A percentile compares a stretch with the other conserved stretches of the same genome.
Conservation (phyloP, 2,329 filamentous ascomycete genomes). For the Alternaria longipes region DNA sequence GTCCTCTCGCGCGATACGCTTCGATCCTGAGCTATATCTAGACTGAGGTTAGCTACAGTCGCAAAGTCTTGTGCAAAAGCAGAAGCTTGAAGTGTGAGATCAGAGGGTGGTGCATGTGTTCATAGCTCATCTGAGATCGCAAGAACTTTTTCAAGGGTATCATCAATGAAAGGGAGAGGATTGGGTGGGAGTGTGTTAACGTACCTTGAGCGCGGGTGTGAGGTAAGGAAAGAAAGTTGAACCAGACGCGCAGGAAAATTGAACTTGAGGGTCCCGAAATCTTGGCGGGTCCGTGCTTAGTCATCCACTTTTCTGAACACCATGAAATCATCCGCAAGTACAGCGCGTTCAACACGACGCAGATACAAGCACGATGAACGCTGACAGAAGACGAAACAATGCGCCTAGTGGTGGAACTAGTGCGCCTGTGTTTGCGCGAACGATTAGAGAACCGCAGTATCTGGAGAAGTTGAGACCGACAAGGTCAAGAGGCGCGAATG, state of each 20-base stretch:
- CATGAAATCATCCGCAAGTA: slow-evolving; percentile 21
- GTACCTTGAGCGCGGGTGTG: slow-evolving; percentile 37
- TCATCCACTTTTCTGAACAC: slow-evolving; percentile 29
- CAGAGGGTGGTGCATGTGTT: slow-evolving; percentile 72
- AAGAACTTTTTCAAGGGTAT: slow-evolving; percentile 63
- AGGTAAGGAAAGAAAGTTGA: slow-evolving; percentile 30
- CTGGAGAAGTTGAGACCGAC: slow-evolving; percentile 59
- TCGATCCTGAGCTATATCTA: slow-evolving; percentile 8
- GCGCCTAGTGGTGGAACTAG: slow-evolving; percentile 80
- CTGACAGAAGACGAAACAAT: slow-evolving; percentile 87
- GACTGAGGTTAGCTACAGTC: slow-evolving; percentile 31
- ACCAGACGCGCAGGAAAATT: slow-evolving; percentile 38
- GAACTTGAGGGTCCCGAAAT: slow-evolving; percentile 34
- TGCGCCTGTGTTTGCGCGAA: slow-evolving; percentile 73
- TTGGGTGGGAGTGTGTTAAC: slow-evolving; percentile 17
- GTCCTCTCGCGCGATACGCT: background rate
- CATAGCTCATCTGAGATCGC: slow-evolving; percentile 65
- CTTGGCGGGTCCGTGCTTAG: slow-evolving; percentile 44
- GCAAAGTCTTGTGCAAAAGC: slow-evolving; percentile 18
- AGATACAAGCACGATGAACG: slow-evolving; percentile 37
- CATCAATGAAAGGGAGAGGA: slow-evolving; percentile 56
- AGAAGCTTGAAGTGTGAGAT: slow-evolving; percentile 29
- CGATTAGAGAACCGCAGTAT: slow-evolving; percentile 58
- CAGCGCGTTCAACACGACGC: slow-evolving; percentile 9
- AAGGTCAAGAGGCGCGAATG: slow-evolving; percentile 70